Percentiles rank a stretch among this genome's conserved stretches.
These are phyloP conservation scores for Beauveria caledonica DNA, from an alignment of 2,329 filamentous ascomycete genomes.

Conservation along the genomic window DNA sequence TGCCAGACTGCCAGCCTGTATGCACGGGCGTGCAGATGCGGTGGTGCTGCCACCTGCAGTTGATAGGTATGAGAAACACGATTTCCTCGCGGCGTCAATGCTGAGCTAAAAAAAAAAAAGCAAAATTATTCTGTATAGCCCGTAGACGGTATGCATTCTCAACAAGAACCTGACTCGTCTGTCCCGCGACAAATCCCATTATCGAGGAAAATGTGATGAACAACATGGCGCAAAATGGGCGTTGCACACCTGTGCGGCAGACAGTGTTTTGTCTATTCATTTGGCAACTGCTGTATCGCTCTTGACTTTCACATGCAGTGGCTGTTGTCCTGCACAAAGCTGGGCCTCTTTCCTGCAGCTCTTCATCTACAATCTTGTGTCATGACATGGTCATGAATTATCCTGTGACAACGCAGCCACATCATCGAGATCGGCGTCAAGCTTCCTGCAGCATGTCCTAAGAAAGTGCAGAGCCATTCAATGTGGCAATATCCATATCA, in stretches of 20 bases:
- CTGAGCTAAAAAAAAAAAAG: neutral
- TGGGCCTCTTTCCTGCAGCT: neutral
- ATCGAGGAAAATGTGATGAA: neutral
- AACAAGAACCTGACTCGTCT: no score
- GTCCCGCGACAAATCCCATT: no score
- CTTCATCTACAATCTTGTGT: neutral
- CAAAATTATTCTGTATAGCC: neutral
- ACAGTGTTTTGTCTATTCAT: neutral
- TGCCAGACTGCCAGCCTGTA: neutral
- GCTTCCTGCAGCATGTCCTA: neutral
- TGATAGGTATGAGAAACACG: neutral
- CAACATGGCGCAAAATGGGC: neutral
- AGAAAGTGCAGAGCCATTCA: neutral
- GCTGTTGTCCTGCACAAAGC: constrained; percentile 1
- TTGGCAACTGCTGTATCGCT: neutral
- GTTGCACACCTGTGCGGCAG: neutral
- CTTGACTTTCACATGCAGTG: neutral
- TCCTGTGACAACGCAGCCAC: neutral
- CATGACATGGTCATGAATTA: neutral
- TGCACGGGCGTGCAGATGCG: neutral
- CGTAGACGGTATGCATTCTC: neutral
- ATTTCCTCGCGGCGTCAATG: neutral
- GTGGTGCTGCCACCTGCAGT: neutral
- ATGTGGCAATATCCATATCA: neutral
- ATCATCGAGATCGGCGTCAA: neutral